Evolutionary conservation across 345 rosid species (phyloP).

Genomic region (Eucalyptus virginea): DNA sequence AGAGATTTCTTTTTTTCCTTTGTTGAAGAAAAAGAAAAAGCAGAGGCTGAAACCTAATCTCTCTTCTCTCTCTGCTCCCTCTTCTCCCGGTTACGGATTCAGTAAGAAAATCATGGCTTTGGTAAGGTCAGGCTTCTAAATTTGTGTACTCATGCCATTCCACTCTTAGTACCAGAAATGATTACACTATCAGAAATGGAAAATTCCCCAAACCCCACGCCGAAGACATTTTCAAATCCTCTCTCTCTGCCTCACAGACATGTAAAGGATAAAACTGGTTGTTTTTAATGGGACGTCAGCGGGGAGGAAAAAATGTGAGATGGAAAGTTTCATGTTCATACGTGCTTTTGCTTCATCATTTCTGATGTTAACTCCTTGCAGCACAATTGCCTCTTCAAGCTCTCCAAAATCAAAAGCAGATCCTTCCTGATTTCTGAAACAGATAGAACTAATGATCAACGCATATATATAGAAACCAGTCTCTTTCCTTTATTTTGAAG

Average conservation of each 20-base stretch:
- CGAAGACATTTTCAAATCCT: constrained; percentile 25
- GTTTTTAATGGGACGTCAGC: constrained; percentile 36
- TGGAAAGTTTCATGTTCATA: constrained; percentile 18
- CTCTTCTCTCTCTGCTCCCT: not conserved
- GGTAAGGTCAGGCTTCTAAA: constrained; percentile 7
- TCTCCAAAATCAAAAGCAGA: constrained; percentile 91
- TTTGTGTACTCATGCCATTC: constrained; percentile 69
- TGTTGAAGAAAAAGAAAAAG: not conserved
- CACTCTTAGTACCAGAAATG: constrained; percentile 39
- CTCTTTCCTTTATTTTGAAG: not conserved
- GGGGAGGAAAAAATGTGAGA: not conserved
- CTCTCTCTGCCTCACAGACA: constrained; percentile 1
- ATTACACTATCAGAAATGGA: constrained; percentile 49
- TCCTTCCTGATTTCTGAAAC: constrained; percentile 63
- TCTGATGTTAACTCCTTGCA: constrained; percentile 74
- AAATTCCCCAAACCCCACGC: not conserved
- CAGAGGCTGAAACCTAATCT: not conserved
- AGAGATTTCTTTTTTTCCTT: not conserved
- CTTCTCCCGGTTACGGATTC: constrained; percentile 29
- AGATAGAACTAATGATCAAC: not conserved
- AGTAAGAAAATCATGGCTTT: not conserved
- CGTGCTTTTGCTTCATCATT: constrained; percentile 77
- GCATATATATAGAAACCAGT: not conserved
- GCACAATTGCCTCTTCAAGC: constrained; percentile 94
- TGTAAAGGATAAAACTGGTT: not conserved